A percentile compares a stretch with the other conserved stretches of the same genome.
Evolutionary conservation across 2,329 filamentous ascomycete genomes (phyloP).

Genomic region (Fusarium nanum): DNA sequence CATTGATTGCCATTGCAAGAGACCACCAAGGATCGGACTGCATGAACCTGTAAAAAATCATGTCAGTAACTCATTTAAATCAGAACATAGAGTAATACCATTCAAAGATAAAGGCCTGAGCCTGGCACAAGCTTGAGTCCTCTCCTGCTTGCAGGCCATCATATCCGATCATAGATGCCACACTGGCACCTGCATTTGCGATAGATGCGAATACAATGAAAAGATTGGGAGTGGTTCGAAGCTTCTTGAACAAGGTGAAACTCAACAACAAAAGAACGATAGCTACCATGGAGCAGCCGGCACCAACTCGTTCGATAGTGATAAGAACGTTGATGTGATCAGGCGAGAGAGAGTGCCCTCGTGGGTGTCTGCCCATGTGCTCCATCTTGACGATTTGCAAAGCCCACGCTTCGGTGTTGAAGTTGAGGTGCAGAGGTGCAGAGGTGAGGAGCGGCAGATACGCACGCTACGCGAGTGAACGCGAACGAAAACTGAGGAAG

Average conservation of each 20-base stretch:
- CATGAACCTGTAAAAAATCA: conserved; percentile 71
- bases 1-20: conserved; percentile 84
- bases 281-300: conserved; percentile 64
- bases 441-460: background rate
- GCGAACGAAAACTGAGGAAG: background rate
- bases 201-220: conserved; percentile 56
- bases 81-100: conserved; percentile 58
- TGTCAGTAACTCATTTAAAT: background rate
- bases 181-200: conserved; percentile 64
- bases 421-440: background rate
- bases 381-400: conserved; percentile 29
- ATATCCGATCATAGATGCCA: conserved; percentile 77
- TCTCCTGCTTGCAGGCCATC: conserved; percentile 68
- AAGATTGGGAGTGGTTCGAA: conserved; percentile 68
- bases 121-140: conserved; percentile 69
- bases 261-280: conserved; percentile 62
- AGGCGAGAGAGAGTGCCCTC: conserved; percentile 45
- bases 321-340: conserved; percentile 59
- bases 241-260: conserved; percentile 61
- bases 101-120: conserved; percentile 71
- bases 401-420: background rate
- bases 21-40: conserved; percentile 81
- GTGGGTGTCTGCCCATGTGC: conserved; percentile 3
- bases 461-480: conserved; percentile 4
- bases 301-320: conserved; percentile 64